Percentiles rank a stretch among this genome's conserved stretches.
Conservation (phyloP, 2,329 filamentous ascomycete genomes). For the Penicillium sp. region DNA sequence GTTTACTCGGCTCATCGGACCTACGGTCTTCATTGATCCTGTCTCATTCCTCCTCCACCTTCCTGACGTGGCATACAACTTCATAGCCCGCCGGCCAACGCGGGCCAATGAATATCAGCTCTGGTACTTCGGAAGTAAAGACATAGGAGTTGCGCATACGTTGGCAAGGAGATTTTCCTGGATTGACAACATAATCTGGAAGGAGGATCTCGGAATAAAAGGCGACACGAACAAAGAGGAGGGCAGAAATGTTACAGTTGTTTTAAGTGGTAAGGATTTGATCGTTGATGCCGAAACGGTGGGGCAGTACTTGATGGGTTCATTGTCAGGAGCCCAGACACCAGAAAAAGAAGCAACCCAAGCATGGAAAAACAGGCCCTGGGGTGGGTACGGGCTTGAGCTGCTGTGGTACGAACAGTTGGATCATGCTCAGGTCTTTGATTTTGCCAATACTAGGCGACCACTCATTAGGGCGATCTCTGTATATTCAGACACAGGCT, state of each 20-base stretch:
- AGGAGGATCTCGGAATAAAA: constrained; percentile 55
- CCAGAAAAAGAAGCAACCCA: constrained; percentile 5
- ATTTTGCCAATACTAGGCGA: constrained; percentile 28
- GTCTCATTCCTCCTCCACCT: constrained; percentile 65
- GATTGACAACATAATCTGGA: constrained; percentile 68
- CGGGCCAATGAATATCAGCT: constrained; percentile 67
- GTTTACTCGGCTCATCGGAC: constrained; percentile 49
- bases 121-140: constrained; percentile 67
- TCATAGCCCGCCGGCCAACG: constrained; percentile 54
- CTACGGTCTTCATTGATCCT: constrained; percentile 54
- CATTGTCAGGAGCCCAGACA: constrained; percentile 14
- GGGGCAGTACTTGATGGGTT: constrained; percentile 54
- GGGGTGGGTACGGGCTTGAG: constrained; percentile 50
- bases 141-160: constrained; percentile 64
- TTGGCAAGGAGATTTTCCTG: constrained; percentile 68
- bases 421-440: constrained; percentile 64
- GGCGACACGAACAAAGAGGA: constrained; percentile 2
- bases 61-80: constrained; percentile 70
- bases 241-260: constrained; percentile 53
- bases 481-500: constrained; percentile 14
- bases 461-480: constrained; percentile 17
- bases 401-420: constrained; percentile 60
- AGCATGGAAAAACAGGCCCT: constrained; percentile 23
- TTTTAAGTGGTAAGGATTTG: constrained; percentile 59
- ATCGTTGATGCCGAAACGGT: constrained; percentile 63